Conservation (phyloP, 1,284 basidiomycete species). For the Lignosus rhinocerotis region DNA sequence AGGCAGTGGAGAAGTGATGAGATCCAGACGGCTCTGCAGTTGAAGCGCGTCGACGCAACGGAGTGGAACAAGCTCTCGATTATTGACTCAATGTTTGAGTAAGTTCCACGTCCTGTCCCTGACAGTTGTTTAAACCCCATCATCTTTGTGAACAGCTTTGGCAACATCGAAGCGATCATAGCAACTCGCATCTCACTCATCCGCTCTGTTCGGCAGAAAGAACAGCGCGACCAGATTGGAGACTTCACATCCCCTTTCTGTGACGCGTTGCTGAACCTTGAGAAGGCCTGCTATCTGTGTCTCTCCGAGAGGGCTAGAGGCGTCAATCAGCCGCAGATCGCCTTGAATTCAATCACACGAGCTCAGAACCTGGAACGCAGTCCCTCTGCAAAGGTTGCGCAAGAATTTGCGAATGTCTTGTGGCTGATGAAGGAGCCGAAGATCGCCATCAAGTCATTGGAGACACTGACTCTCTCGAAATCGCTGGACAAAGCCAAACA, state of each 20-base stretch:
- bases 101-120: slow-evolving; percentile 30
- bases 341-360: slow-evolving; percentile 82
- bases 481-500: slow-evolving; percentile 2
- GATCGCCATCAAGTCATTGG: slow-evolving; percentile 78
- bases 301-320: slow-evolving; percentile 77
- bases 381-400: slow-evolving; percentile 56
- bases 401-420: slow-evolving; percentile 88
- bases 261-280: slow-evolving; percentile 55
- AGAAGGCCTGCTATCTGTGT: slow-evolving; percentile 71
- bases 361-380: slow-evolving; percentile 64
- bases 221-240: slow-evolving; percentile 74
- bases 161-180: slow-evolving; percentile 75
- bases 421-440: slow-evolving; percentile 88
- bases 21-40: slow-evolving; percentile 39
- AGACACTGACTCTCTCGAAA: slow-evolving; percentile 42
- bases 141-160: slow-evolving; percentile 55
- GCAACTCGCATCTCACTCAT: slow-evolving; percentile 85
- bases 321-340: slow-evolving; percentile 74
- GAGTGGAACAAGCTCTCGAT: slow-evolving; percentile 47
- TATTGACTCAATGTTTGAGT: slow-evolving; percentile 67
- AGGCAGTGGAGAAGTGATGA: slow-evolving; percentile 50
- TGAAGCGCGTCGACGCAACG: slow-evolving; percentile 36
- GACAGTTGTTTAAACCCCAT: background rate
- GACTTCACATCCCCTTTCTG: slow-evolving; percentile 59
- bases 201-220: slow-evolving; percentile 63